Conservation (phyloP, 495 filamentous ascomycete species). For the Physcia stellaris region DNA sequence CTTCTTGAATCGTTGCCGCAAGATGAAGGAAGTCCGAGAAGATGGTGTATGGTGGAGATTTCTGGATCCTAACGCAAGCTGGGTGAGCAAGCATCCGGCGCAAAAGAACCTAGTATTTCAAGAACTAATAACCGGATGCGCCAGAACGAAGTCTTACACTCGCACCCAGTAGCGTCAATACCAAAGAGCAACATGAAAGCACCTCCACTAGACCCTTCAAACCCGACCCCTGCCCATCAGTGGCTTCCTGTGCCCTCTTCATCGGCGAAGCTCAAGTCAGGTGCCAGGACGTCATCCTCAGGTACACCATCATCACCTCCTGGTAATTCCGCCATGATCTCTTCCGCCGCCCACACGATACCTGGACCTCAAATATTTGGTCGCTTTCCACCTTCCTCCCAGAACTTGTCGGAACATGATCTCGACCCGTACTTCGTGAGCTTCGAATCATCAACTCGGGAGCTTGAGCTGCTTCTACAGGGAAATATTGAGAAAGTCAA, state of each 20-base stretch:
- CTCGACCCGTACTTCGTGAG: constrained; percentile 90
- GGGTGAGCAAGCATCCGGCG: constrained; percentile 44
- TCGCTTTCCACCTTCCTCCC: constrained; percentile 70
- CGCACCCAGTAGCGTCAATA: constrained; percentile 76
- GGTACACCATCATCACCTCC: constrained; percentile 41
- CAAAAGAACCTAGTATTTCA: neutral
- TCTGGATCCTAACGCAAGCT: constrained; percentile 94
- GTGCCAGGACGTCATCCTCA: constrained; percentile 29
- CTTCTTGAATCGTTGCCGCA: constrained; percentile 82
- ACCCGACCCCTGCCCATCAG: constrained; percentile 74
- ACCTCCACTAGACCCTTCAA: constrained; percentile 82
- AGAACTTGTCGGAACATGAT: constrained; percentile 69
- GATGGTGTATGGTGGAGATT: constrained; percentile 98
- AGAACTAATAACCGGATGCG: constrained; percentile 25
- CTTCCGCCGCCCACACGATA: constrained; percentile 40
- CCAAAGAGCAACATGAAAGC: constrained; percentile 90
- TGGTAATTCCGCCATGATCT: constrained; percentile 27
- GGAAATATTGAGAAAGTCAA: constrained; percentile 95
- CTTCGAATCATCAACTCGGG: constrained; percentile 77
- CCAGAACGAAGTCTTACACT: constrained; percentile 82
- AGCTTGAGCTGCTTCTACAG: constrained; percentile 72
- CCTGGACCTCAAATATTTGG: constrained; percentile 54
- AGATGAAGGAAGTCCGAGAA: constrained; percentile 84
- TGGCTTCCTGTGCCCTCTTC: constrained; percentile 75
- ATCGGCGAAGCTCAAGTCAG: constrained; percentile 70